Base-by-base conservation (phyloP, 1,139 yeast genomes). In the Lodderomyces margitis region DNA sequence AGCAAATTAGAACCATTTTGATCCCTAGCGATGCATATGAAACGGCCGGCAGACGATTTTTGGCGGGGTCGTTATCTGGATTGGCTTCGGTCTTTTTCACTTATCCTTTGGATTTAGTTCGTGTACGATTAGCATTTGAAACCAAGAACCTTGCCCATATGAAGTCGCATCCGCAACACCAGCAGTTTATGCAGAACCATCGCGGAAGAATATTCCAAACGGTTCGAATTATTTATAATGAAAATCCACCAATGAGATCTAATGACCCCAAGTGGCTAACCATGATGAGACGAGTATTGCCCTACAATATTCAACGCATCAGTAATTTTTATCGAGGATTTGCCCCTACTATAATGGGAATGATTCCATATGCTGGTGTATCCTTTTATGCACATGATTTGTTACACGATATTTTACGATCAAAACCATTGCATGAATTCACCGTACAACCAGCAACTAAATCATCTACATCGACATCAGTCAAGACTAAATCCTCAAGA, bases 331-430 rank as follows among this genome's bases (percentile, higher is more conserved):
- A 92, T 64, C 74, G 97, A 46, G 99, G 99, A 2, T 92, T 91
- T 64, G 80, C 87, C 6, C 97, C 98, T 16, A 92, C 99, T 0
- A 82, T 92, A 31, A 59, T 89, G 33, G 99, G 99, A 12, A 91
- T 92, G 96, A 74, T 92, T 15, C 98, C 98, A 1, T 92, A 92
- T 59, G 98, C 99, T 1, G 99, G 99, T 9, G 97, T 91, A 2
- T 87, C 96, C 1, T 92, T 92, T 57, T 87, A 91, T 66, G 87
- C 96, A 3, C 98, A 92, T 61, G 99, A 92, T 63, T 62, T 82
- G 44, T 73, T 91, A 46, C 98, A 91, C 61, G 99, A 92, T 63
- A 59, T 91, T 2, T 79, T 92, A 57, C 72, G 96, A 47, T 71
- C 83, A 12, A 69, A 71, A 17, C 48, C 55, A 14, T 60, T 88